Evolutionary conservation across 352 stramenopile genomes (phyloP), one percentile per base, ranked within the genome.

Genomic region (Phytophthora nicotianae): DNA sequence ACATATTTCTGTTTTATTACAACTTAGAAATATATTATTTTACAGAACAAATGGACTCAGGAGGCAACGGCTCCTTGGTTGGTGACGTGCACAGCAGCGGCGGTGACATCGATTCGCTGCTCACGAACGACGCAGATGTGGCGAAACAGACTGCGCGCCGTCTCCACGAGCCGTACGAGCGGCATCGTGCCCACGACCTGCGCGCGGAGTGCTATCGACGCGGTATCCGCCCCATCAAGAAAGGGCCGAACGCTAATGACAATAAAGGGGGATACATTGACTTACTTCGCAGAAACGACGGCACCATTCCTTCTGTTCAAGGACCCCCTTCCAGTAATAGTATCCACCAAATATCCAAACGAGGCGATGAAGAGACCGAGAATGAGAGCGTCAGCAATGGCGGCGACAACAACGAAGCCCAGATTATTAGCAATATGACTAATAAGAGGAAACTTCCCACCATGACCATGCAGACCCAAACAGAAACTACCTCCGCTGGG

Each of bases 251-350:
- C 43, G 81, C 83, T n/a, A 93, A 93, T 62, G 83, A 93, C 75
- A 93, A 93, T 68, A 93, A 93, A 76, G 79, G 72, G 68, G 83
- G 83, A 14, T 93, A 93, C 68, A 85, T 93, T 47, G 27, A 84
- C 20, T 62, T 93, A 41, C 61, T 93, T 45, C 79, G 83, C 48
- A 79, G 83, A 72, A 76, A 77, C 50, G 81, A 91, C 63, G 73
- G 72, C 32, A 73, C 70, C 2, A 50, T 50, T 52, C 58, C 52
- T 2, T 43, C 37, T 23, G n/a, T 43, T 46, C 33, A 42, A 49
- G 38, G 40, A 50, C 54, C 21, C 24, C 20, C 43, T 9, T 54
- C 38, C 37, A 35, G 50, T 38, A 61, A 50, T 64, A 74, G n/a
- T 32, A 20, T 2, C 2, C 43, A 56, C 27, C 60, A 61, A 53